Evolutionary conservation across 208 protist species (phyloP), one percentile per base, ranked within the genome.

Genomic region (Kentomonas sorsogonicus): DNA sequence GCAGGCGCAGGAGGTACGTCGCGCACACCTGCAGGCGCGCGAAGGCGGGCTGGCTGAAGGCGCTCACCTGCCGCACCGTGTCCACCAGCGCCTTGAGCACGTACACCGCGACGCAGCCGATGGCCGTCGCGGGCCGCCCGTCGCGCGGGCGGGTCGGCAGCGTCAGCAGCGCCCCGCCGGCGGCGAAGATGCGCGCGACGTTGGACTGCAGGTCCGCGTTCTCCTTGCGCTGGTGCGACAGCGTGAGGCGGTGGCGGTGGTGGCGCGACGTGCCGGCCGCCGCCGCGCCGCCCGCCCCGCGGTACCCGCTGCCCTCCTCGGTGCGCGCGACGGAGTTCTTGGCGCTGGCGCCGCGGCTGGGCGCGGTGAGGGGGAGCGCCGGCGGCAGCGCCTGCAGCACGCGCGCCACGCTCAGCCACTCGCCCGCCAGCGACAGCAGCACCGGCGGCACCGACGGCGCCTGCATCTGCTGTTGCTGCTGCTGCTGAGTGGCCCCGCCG

Each of bases 181-280:
- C 63, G 9, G 77, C 62, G 68, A 92, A 86, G 30, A 92, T 89
- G 56, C 66, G 75, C 26, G 83, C 74, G 18, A 92, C 80, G 57
- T 68, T 86, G 41, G 52, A 69, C 63, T 92, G 85, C 56, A 92
- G 58, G 20, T 68, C 45, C 11, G 69, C 68, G 54, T 70, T 69
- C 33, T 77, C 78, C 27, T 79, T 53, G 27, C 85, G 80, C 16
- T 69, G 79, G 63, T 87, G 83, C 29, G 44, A 26, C 29, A 71
- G 60, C 18, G 56, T 29, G 16, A 60, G 47, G 33, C 53, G 63
- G 38, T 48, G 15, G 22, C 54, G 18, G 52, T 72, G 63, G 53
- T 75, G 63, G 47, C 69, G 69, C 41, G 51, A 60, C 4, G 36
- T 30, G 30, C 66, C 40, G 36, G 53, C 60, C 34, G 48, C 59